A percentile compares a stretch with the other conserved stretches of the same genome.
phyloP scores from a whole-genome alignment of 1,284 basidiomycete genomes.

The Sanguinoderma infundibulare region DNA sequence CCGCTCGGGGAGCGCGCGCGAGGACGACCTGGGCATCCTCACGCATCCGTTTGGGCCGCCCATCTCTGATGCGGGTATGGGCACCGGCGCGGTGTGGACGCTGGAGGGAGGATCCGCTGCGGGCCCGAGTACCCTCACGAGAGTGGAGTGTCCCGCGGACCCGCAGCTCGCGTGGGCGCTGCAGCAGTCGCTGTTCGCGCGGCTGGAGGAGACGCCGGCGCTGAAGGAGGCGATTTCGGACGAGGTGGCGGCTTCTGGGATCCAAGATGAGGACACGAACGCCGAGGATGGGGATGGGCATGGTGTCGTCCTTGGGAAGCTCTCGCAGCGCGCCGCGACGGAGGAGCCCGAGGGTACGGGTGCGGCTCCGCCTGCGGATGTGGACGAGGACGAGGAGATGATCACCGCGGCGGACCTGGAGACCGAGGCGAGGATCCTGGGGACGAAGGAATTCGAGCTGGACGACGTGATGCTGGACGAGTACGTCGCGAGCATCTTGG shows the following conservation, averaged over 20 bases:
- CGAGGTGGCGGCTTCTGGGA: neutral
- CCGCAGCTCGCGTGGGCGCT: constrained; percentile 44
- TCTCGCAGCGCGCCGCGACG: neutral
- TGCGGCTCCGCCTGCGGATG: constrained; percentile 11
- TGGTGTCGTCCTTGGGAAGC: neutral
- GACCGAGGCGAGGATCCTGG: constrained; percentile 56
- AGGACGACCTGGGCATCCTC: constrained; percentile 9
- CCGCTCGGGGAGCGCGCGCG: neutral
- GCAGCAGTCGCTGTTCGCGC: constrained; percentile 37
- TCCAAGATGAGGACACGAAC: neutral
- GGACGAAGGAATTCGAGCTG: constrained; percentile 64
- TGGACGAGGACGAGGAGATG: constrained; percentile 13
- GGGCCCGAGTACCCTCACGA: neutral
- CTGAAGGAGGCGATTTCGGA: constrained; percentile 5
- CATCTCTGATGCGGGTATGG: too few species aligned
- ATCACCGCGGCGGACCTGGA: constrained; percentile 24
- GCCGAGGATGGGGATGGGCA: neutral
- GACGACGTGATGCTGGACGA: constrained; percentile 58
- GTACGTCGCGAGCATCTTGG: constrained; percentile 60
- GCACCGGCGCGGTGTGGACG: neutral
- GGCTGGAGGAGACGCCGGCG: constrained; percentile 5
- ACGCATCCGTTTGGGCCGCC: constrained; percentile 21
- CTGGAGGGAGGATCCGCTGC: neutral
- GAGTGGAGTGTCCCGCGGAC: constrained; percentile 28
- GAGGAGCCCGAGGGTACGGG: constrained; percentile 4